Evolutionary conservation across 164 flowering plant genomes (phyloP), one percentile per base, ranked within the genome.

Genomic region (Tetracentron sinense): DNA sequence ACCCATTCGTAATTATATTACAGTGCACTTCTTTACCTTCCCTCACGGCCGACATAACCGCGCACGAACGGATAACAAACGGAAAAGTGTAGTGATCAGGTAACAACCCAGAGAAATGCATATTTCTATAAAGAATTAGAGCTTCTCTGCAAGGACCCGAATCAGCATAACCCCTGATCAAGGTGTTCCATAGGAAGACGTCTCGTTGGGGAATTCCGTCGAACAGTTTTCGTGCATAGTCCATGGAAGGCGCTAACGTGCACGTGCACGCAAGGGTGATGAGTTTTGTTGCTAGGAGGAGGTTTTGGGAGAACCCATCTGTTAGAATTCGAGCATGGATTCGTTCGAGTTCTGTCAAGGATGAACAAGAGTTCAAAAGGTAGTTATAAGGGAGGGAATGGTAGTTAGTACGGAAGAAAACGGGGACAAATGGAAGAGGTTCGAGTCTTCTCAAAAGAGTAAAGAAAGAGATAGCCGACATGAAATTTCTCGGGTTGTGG

Each of bases 21-120:
- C 77, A 71, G 33, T 78, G 79, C 2, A 68, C 75, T 42, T 69
- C 68, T 44, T 49, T 56, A 42, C 79, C 79, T 55, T 69, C 69
- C 29, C 46, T 55, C 33, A 73, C 16, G 46, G 64, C 71, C 31
- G 74, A 70, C 19, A 78, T 1, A 23, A 72, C 75, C 12, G 69
- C 77, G 49, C 82, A 78, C 2, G 77, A 72, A 44, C 72, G 67
- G 31, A 78, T 60, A 42, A 78, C 73, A 11, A 26, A 68, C 0
- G 79, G 77, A 58, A 75, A 75, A 27, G 82, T 75, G 52, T 57
- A 75, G 42, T 79, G 48, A 57, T 73, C 77, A 6, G 74, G 79
- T 7, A 27, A 54, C 50, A 75, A 60, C 12, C 78, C 77, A 10
- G 42, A 11, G 8, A 15, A 42, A 64, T 74, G 79, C 82, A 79